These are phyloP conservation scores for Colletotrichum sublineola DNA, from an alignment of 2,329 filamentous ascomycete species.

Conservation along the genomic window DNA sequence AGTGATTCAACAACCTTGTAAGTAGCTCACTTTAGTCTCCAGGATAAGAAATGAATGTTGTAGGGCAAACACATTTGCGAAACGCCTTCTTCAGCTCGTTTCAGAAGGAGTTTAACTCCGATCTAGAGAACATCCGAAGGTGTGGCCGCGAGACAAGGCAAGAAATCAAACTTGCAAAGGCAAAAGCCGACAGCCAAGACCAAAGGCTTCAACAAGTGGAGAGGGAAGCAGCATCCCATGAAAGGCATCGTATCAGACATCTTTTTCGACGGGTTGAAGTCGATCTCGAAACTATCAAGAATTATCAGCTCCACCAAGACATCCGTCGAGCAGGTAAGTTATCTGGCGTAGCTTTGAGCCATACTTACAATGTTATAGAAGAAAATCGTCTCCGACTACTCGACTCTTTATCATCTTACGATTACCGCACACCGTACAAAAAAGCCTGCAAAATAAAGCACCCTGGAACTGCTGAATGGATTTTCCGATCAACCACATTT, in stretches of 20 bases:
- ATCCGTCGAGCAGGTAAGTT: background rate
- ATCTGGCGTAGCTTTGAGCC: background rate
- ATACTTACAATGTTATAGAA: background rate
- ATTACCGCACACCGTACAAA: background rate
- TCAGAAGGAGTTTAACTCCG: background rate
- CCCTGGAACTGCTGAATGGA: background rate
- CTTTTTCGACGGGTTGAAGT: background rate
- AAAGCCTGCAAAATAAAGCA: background rate
- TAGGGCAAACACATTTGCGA: background rate
- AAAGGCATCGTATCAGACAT: background rate
- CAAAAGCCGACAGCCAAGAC: background rate
- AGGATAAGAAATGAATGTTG: background rate
- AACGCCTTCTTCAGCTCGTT: background rate
- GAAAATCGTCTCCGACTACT: background rate
- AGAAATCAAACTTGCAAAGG: background rate
- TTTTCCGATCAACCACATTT: background rate
- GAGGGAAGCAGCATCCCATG: background rate
- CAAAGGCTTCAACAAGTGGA: background rate
- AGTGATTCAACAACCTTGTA: background rate
- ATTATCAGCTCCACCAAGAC: background rate
- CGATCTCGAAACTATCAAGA: background rate
- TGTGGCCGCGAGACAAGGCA: background rate
- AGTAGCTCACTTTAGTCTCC: background rate
- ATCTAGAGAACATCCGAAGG: background rate
- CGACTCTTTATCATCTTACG: background rate